phyloP scores from a whole-genome alignment of 2,329 filamentous ascomycete genomes.

The Ophiocordyceps camponoti-leonardi region DNA sequence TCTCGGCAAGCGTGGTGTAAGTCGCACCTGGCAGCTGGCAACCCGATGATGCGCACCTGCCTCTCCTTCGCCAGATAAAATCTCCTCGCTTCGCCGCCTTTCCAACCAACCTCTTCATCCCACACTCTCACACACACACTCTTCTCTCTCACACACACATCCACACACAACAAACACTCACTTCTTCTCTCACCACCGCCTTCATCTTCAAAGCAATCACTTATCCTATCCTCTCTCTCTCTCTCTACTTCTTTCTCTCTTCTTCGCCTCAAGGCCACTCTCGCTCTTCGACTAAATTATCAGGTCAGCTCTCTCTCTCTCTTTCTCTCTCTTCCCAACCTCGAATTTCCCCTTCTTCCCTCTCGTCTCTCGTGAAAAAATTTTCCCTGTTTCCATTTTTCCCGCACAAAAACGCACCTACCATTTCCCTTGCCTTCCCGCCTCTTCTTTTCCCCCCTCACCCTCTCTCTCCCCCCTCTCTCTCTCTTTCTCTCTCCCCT shows the following conservation, averaged over 20 bases:
- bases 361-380: neutral
- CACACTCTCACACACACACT: slow-evolving; percentile 2
- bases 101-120: neutral
- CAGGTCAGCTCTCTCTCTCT: neutral
- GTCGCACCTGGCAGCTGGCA: slow-evolving; percentile 1
- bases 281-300: no score
- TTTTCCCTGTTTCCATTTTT: neutral
- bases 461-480: neutral
- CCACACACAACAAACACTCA: no score
- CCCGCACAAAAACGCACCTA: neutral
- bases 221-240: neutral
- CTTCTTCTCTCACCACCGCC: neutral
- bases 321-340: neutral
- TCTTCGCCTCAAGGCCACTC: no score
- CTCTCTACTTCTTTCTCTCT: neutral
- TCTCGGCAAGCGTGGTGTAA: neutral
- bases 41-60: slow-evolving; percentile 2
- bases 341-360: no score
- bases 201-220: neutral
- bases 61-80: slow-evolving; percentile 2
- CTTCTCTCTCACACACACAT: no score
- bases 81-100: slow-evolving; percentile 1
- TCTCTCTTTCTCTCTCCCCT: neutral
- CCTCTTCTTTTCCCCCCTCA: neutral
- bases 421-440: neutral